Conservation (phyloP, 2,329 filamentous ascomycete genomes). For the Ascochyta koolunga region DNA sequence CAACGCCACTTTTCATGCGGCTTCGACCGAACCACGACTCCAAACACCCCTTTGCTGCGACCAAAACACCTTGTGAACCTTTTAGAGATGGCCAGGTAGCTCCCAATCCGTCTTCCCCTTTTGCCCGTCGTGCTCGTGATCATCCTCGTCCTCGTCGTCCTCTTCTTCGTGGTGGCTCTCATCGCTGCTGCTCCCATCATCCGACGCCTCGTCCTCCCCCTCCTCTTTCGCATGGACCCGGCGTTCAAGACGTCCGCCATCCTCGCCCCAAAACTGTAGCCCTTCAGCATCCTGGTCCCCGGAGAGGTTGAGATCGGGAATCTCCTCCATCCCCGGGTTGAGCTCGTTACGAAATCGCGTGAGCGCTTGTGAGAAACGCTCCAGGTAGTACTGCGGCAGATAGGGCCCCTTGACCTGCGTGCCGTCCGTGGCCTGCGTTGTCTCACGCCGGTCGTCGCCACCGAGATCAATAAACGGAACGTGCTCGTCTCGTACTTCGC, state of each 20-base stretch:
- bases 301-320: slow-evolving; percentile 36
- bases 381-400: slow-evolving; percentile 54
- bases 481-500: slow-evolving; percentile 40
- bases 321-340: slow-evolving; percentile 41
- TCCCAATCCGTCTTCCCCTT: slow-evolving; percentile 35
- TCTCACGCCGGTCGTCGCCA: slow-evolving; percentile 44
- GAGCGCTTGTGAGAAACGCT: slow-evolving; percentile 52
- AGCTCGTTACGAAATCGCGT: slow-evolving; percentile 55
- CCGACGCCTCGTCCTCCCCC: slow-evolving; percentile 30
- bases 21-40: background rate
- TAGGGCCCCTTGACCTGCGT: slow-evolving; percentile 47
- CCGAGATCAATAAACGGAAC: slow-evolving; percentile 46
- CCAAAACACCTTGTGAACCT: slow-evolving; percentile 17
- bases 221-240: slow-evolving; percentile 36
- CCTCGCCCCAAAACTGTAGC: slow-evolving; percentile 43
- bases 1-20: background rate
- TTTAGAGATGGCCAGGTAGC: slow-evolving; percentile 44
- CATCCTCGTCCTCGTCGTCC: slow-evolving; percentile 37
- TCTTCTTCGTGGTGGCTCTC: slow-evolving; percentile 44
- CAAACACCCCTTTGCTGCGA: background rate
- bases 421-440: slow-evolving; percentile 41
- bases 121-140: slow-evolving; percentile 26
- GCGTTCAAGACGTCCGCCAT: slow-evolving; percentile 32
- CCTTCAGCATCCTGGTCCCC: slow-evolving; percentile 39
- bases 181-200: slow-evolving; percentile 41